A percentile compares a stretch with the other conserved stretches of the same genome.
These are phyloP conservation scores for Gnomoniopsis smithogilvyi DNA, from an alignment of 2,329 filamentous ascomycete species.

Conservation along the genomic window DNA sequence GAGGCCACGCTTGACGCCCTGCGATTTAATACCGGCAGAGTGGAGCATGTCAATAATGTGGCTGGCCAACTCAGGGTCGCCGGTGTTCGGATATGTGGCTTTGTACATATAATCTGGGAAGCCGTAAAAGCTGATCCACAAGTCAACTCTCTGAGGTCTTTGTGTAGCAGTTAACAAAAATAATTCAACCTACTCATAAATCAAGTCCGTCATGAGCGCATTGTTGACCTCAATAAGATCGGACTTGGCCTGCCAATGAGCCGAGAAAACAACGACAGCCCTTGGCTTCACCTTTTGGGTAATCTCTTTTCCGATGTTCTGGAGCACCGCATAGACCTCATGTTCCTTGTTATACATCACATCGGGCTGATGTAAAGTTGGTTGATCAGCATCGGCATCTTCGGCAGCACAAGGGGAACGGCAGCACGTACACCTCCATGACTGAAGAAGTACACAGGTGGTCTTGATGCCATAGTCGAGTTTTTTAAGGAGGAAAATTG, in stretches of 20 bases:
- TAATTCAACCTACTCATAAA: conserved; percentile 53
- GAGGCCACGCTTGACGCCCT: conserved; percentile 60
- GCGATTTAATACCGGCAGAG: conserved; percentile 55
- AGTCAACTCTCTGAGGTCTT: conserved; percentile 18
- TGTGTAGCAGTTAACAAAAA: background rate
- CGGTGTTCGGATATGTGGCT: conserved; percentile 62
- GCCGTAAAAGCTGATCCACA: conserved; percentile 56
- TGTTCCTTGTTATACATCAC: conserved; percentile 68
- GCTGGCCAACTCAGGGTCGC: conserved; percentile 56
- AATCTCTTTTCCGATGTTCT: conserved; percentile 66
- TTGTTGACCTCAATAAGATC: conserved; percentile 63
- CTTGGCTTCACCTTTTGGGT: conserved; percentile 67
- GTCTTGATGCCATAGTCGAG: conserved; percentile 25
- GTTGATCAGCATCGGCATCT: background rate
- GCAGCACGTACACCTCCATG: conserved; percentile 43
- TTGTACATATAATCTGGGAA: conserved; percentile 69
- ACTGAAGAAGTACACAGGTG: conserved; percentile 48
- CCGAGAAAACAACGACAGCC: conserved; percentile 73
- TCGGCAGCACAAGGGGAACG: background rate
- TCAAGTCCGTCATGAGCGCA: conserved; percentile 60
- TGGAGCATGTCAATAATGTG: conserved; percentile 54
- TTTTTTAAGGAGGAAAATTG: background rate
- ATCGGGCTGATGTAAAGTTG: conserved; percentile 43
- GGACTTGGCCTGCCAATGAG: conserved; percentile 66
- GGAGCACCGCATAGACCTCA: conserved; percentile 62